phyloP scores from a whole-genome alignment of 2,329 filamentous ascomycete genomes.

The Dothideomycetes sp. region DNA sequence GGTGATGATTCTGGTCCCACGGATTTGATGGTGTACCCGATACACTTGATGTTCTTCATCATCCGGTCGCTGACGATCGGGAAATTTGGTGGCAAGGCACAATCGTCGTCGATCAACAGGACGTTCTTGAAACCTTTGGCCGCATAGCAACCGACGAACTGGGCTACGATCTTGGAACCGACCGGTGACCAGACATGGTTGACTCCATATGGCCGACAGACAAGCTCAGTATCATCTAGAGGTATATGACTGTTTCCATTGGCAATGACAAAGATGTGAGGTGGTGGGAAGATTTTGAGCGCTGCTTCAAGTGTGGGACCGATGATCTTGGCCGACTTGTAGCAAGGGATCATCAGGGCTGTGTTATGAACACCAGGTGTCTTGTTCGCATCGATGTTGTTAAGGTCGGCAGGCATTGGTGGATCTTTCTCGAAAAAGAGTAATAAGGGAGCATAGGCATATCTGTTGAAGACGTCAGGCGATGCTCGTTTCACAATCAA shows the following conservation, averaged over 20 bases:
- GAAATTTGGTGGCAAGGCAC: slow-evolving; percentile 39
- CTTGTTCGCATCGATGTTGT: slow-evolving; percentile 13
- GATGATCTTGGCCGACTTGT: slow-evolving; percentile 37
- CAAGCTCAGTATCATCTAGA: slow-evolving; percentile 39
- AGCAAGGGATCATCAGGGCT: slow-evolving; percentile 40
- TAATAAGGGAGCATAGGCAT: slow-evolving; percentile 23
- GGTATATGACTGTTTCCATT: slow-evolving; percentile 41
- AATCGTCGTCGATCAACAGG: slow-evolving; percentile 44
- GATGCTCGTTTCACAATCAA: no score
- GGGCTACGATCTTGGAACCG: slow-evolving; percentile 42
- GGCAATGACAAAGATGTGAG: slow-evolving; percentile 40
- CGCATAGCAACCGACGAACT: slow-evolving; percentile 41
- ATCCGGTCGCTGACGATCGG: slow-evolving; percentile 39
- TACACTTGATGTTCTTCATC: slow-evolving; percentile 33
- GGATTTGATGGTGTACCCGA: slow-evolving; percentile 42
- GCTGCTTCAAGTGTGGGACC: slow-evolving; percentile 36
- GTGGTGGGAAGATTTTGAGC: slow-evolving; percentile 37
- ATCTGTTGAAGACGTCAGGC: slow-evolving; percentile 8
- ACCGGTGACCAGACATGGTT: slow-evolving; percentile 42
- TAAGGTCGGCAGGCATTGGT: slow-evolving; percentile 22
- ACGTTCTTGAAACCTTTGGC: slow-evolving; percentile 38
- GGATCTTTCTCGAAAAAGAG: slow-evolving; percentile 28
- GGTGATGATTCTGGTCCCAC: slow-evolving; percentile 17
- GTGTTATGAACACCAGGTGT: slow-evolving; percentile 28
- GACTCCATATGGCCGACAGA: slow-evolving; percentile 36